These are phyloP conservation scores for Coniochaeta prunicola DNA, from an alignment of 2,329 filamentous ascomycete species.

Conservation along the genomic window DNA sequence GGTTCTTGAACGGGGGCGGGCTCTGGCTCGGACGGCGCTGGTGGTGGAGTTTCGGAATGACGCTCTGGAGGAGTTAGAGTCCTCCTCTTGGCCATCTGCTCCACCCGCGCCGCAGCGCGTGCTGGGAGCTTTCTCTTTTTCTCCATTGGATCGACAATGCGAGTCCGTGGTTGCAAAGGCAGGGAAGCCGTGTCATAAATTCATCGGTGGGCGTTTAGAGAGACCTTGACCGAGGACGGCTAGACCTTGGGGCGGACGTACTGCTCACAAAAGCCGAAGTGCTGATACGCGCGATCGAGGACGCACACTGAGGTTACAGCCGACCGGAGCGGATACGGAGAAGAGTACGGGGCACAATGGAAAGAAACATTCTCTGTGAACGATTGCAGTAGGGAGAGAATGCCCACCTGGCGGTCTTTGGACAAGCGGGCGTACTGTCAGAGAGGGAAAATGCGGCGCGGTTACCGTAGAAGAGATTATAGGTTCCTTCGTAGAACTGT, in stretches of 20 bases:
- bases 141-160: slow-evolving; percentile 41
- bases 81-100: slow-evolving; percentile 53
- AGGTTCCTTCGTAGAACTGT: not conserved
- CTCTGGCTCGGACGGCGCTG: slow-evolving; percentile 13
- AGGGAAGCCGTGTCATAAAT: slow-evolving; percentile 12
- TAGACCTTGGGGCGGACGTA: not conserved
- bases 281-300: not conserved
- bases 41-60: slow-evolving; percentile 35
- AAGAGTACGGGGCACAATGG: not conserved
- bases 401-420: not conserved
- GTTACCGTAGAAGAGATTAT: not conserved
- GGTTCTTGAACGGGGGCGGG: slow-evolving; percentile 28
- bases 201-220: slow-evolving; percentile 11
- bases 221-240: not conserved
- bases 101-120: slow-evolving; percentile 52
- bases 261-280: not conserved
- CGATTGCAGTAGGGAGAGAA: not conserved
- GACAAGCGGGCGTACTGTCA: not conserved
- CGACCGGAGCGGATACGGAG: not conserved
- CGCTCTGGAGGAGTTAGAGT: slow-evolving; percentile 46
- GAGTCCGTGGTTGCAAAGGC: slow-evolving; percentile 9
- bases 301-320: not conserved
- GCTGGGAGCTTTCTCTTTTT: slow-evolving; percentile 59
- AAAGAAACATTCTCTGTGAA: not conserved
- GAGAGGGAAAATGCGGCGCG: not conserved